phyloP scores from a whole-genome alignment of 2,329 filamentous ascomycete genomes.

The Alternaria incomplexa region DNA sequence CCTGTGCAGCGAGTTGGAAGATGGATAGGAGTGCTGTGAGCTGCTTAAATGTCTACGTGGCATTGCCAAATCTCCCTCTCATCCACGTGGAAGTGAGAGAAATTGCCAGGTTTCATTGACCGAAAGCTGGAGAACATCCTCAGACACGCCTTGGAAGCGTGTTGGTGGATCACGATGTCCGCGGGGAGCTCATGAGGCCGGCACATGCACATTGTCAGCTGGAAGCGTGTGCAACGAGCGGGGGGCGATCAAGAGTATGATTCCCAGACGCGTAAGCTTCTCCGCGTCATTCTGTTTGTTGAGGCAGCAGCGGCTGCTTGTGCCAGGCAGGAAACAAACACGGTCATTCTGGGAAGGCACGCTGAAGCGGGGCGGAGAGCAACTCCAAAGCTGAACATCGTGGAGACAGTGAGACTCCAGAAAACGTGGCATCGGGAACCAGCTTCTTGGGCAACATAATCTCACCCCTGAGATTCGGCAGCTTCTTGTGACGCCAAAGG shows the following conservation, averaged over 20 bases:
- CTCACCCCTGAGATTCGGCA: background rate
- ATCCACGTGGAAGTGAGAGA: background rate
- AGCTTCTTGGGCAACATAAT: background rate
- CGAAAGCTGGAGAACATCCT: background rate
- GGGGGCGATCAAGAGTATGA: background rate
- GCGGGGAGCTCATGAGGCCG: background rate
- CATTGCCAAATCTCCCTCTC: background rate
- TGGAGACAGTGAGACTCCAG: background rate
- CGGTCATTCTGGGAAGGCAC: conserved; percentile 1
- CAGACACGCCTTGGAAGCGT: background rate
- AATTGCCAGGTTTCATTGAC: background rate
- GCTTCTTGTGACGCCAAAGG: background rate
- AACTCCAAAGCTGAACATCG: background rate
- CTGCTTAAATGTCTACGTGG: background rate
- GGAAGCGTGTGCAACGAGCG: background rate
- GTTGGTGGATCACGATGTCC: background rate
- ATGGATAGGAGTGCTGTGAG: background rate
- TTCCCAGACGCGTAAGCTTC: background rate
- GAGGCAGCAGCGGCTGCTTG: background rate
- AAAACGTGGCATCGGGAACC: background rate
- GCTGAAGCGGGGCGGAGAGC: background rate
- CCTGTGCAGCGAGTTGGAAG: background rate
- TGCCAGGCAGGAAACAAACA: background rate
- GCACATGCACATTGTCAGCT: background rate
- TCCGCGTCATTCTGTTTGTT: background rate